A percentile compares a stretch with the other conserved stretches of the same genome.
Evolutionary conservation across 2,329 filamentous ascomycete species (phyloP).

Genomic region (Xylaria sp.): DNA sequence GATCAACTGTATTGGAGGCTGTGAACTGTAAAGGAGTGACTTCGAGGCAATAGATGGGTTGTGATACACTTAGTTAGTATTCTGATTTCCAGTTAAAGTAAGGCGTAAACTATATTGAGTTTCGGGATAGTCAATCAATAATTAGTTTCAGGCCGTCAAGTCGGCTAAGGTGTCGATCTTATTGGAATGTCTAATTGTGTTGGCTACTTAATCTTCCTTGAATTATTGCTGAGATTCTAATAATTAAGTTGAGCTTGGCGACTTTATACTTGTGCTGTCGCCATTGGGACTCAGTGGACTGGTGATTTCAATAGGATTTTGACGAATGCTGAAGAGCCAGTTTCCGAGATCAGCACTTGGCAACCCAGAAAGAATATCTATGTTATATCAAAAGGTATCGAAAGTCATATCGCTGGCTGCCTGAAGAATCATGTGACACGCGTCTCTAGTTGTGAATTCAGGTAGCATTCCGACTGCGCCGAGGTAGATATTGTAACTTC

Average conservation of each 20-base stretch:
- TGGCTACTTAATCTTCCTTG: not conserved
- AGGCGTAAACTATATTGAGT: not conserved
- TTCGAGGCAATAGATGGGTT: not conserved
- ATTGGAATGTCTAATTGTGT: not conserved
- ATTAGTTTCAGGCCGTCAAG: not conserved
- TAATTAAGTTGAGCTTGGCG: not conserved
- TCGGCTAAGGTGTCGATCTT: slow-evolving; percentile 1
- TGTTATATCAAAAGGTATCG: not conserved
- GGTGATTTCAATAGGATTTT: slow-evolving; percentile 5
- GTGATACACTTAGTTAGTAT: not conserved
- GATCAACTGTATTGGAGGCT: not conserved
- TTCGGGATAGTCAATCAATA: not conserved
- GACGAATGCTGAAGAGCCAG: not conserved
- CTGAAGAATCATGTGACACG: not conserved
- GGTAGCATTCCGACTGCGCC: slow-evolving; percentile 1
- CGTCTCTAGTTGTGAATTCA: not conserved
- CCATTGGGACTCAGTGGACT: slow-evolving; percentile 14
- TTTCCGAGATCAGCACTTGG: not conserved
- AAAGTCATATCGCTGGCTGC: not conserved
- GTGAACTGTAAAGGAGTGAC: not conserved
- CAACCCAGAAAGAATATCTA: slow-evolving; percentile 4
- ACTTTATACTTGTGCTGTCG: slow-evolving; percentile 6
- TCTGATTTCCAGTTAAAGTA: not conserved
- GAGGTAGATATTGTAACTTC: slow-evolving; percentile 24
- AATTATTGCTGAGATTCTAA: not conserved